phyloP scores from a whole-genome alignment of 2,329 filamentous ascomycete species.

The Thielaviopsis punctulata region DNA sequence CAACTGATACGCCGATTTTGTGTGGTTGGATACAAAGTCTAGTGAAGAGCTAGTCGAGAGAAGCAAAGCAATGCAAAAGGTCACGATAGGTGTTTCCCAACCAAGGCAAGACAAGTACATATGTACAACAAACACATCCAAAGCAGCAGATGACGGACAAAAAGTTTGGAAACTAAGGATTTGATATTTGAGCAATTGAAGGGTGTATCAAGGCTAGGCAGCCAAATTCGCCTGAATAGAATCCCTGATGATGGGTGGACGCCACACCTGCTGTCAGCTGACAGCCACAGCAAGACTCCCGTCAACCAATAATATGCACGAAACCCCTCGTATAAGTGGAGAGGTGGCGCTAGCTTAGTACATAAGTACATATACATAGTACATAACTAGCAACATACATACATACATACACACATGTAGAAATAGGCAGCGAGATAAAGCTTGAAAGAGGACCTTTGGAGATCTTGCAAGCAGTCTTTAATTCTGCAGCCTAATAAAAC shows the following conservation, averaged over 20 bases:
- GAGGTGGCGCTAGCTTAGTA: neutral
- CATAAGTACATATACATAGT: too few relatives aligned
- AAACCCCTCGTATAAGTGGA: neutral
- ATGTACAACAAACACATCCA: too few relatives aligned
- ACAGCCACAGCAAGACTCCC: neutral
- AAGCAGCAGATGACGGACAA: neutral
- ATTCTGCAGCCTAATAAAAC: conserved; percentile 1
- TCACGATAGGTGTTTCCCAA: neutral
- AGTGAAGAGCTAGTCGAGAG: too few relatives aligned
- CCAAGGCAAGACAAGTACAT: too few relatives aligned
- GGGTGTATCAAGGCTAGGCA: neutral
- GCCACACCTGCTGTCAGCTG: neutral
- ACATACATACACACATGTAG: too few relatives aligned
- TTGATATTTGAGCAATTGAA: neutral
- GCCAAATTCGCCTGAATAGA: neutral
- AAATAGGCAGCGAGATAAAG: conserved; percentile 6
- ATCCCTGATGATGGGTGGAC: too few relatives aligned
- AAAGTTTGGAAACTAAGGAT: neutral
- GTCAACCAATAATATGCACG: neutral
- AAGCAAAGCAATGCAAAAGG: neutral
- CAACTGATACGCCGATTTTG: too few relatives aligned
- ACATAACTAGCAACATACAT: too few relatives aligned
- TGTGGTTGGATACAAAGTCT: too few relatives aligned
- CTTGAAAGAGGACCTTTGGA: neutral
- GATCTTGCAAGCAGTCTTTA: neutral